Evolutionary conservation across 306 rosid genomes (phyloP), one percentile per base, ranked within the genome.

Genomic region (Aeschynomene evenia): DNA sequence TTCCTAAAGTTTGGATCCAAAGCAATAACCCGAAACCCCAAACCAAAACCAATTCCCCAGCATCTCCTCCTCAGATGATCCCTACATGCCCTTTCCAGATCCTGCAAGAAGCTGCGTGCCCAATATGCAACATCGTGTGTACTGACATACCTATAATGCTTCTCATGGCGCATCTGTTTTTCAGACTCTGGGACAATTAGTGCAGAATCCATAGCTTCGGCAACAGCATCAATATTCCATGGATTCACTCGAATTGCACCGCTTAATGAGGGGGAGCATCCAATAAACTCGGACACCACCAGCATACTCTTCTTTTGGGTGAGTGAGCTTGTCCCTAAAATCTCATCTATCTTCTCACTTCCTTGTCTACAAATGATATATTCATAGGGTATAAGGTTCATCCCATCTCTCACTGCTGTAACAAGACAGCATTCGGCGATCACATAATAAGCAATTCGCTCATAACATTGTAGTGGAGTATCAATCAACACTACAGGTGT

Each of bases 11-110:
- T 89, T 2, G 97, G 96, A 79, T 88, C 97, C 81, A 91, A 79
- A 4, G 96, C 96, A 14, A 91, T 85, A 6, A 91, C 97, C 65
- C 97, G 80, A 64, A 91, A 91, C 11, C 97, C 97, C 69, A 91
- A 82, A 54, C 97, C 96, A 57, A 91, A 91, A 59, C 96, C 96
- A 58, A 91, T 91, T 5, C 97, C 97, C 97, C 97, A 91, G 73
- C 96, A 91, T 73, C 97, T 80, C 72, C 96, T 86, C 82, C 90
- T 78, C 31, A 83, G 56, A 74, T 91, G 97, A 74, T 91, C 97
- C 63, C 84, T 80, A 22, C 97, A 91, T 2, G 97, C 88, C 82
- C 97, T 81, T 57, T 86, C 96, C 33, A 91, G 82, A 81, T 91
- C 97, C 83, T 86, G 97, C 79, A 83, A 73, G 80, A 91, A 91